Evolutionary conservation across 164 flowering plant species (phyloP).

Genomic region (Echeveria elegans): DNA sequence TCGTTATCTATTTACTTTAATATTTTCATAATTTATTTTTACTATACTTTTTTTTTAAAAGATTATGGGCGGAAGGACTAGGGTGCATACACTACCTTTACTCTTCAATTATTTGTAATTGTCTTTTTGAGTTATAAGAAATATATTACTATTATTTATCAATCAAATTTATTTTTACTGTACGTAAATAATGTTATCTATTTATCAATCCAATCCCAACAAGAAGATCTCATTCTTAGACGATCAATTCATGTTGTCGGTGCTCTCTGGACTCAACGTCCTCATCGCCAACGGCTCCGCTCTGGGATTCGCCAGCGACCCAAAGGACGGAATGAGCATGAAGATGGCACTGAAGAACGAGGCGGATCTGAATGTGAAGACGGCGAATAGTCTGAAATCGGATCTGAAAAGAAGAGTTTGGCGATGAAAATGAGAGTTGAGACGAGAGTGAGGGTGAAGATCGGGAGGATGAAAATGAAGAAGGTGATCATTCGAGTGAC

Average conservation of each 20-base stretch:
- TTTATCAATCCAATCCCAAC: constrained; percentile 56
- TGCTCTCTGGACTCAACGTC: constrained; percentile 16
- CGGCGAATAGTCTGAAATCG: constrained; percentile 19
- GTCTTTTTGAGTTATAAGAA: too few relatives aligned
- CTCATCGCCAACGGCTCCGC: constrained; percentile 32
- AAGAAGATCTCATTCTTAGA: constrained; percentile 33
- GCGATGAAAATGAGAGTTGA: constrained; percentile 21
- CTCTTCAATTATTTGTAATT: too few relatives aligned
- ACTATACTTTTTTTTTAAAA: too few relatives aligned
- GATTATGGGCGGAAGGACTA: too few relatives aligned
- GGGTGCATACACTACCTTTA: too few relatives aligned
- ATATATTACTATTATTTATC: too few relatives aligned
- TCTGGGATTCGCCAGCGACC: constrained; percentile 21
- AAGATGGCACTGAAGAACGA: neutral
- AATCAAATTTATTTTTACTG: too few relatives aligned
- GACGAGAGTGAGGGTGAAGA: constrained; percentile 28
- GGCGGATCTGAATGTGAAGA: constrained; percentile 25
- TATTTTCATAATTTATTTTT: too few relatives aligned
- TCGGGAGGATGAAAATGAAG: constrained; percentile 22
- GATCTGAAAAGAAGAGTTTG: constrained; percentile 25
- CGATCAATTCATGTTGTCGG: constrained; percentile 24
- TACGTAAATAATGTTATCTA: too few relatives aligned
- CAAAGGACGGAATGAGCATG: constrained; percentile 15
- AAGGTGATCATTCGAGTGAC: constrained; percentile 31
- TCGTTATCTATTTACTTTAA: too few relatives aligned